Conservation (phyloP, 129 eudicot genomes). For the Tanacetum coccineum region DNA sequence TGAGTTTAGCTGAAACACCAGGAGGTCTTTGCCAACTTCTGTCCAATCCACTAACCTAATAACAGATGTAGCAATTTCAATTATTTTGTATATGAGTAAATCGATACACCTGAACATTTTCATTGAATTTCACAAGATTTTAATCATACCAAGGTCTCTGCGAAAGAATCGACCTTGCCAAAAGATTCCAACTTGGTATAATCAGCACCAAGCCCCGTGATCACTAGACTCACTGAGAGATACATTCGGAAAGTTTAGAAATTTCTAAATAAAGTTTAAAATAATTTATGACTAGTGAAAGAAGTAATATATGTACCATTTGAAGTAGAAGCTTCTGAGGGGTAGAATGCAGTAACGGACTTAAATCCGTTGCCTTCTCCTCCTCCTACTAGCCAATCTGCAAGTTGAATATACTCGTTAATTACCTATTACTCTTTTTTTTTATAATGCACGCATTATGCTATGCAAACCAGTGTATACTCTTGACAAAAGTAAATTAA, state of each 20-base stretch:
- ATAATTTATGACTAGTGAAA: constrained; percentile 6
- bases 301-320: constrained; percentile 46
- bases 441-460: neutral
- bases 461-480: no score
- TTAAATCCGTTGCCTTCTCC: constrained; percentile 79
- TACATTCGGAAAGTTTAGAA: constrained; percentile 11
- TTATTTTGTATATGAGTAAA: no score
- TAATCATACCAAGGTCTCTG: constrained; percentile 69
- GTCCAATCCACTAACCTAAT: constrained; percentile 87
- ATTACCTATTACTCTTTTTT: neutral
- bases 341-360: constrained; percentile 83
- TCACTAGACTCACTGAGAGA: constrained; percentile 69
- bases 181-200: constrained; percentile 92
- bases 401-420: constrained; percentile 14
- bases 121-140: neutral
- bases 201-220: constrained; percentile 95
- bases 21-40: constrained; percentile 99
- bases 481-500: no score
- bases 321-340: constrained; percentile 67
- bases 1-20: constrained; percentile 87
- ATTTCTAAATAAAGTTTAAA: constrained; percentile 5
- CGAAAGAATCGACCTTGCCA: constrained; percentile 97
- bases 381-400: constrained; percentile 87
- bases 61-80: neutral
- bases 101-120: neutral